phyloP scores from a whole-genome alignment of 176 grass and related monocot genomes.

The Phragmites australis region DNA sequence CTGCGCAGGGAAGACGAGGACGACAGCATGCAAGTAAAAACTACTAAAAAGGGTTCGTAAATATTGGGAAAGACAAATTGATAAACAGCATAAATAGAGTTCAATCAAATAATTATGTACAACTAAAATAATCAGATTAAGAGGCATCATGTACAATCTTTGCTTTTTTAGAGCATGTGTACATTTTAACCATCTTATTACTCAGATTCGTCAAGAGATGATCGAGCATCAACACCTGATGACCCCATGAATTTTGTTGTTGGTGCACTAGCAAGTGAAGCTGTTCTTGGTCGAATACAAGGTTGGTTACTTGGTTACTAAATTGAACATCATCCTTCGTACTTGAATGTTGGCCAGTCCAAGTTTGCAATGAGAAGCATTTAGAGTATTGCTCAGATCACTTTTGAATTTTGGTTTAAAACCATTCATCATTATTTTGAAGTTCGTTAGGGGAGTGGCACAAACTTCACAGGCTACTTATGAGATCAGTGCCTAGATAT shows the following conservation, averaged over 20 bases:
- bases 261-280: conserved; percentile 84
- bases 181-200: not conserved
- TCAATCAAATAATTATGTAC: too few species aligned
- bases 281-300: conserved; percentile 90
- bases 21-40: too few species aligned
- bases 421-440: not conserved
- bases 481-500: not conserved
- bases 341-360: not conserved
- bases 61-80: too few species aligned
- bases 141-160: too few species aligned
- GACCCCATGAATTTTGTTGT: conserved; percentile 81
- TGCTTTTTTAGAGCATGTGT: too few species aligned
- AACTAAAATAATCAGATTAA: too few species aligned
- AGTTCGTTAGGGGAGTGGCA: not conserved
- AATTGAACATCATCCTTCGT: conserved; percentile 5
- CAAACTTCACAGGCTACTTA: not conserved
- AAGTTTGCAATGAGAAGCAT: not conserved
- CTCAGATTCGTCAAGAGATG: conserved; percentile 90
- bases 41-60: too few species aligned
- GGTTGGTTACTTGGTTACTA: conserved; percentile 59
- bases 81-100: too few species aligned
- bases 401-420: not conserved
- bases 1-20: too few species aligned
- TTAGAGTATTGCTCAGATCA: not conserved
- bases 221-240: conserved; percentile 67